Conservation (phyloP, 2,329 filamentous ascomycete species). For the Diaporthe amygdali region DNA sequence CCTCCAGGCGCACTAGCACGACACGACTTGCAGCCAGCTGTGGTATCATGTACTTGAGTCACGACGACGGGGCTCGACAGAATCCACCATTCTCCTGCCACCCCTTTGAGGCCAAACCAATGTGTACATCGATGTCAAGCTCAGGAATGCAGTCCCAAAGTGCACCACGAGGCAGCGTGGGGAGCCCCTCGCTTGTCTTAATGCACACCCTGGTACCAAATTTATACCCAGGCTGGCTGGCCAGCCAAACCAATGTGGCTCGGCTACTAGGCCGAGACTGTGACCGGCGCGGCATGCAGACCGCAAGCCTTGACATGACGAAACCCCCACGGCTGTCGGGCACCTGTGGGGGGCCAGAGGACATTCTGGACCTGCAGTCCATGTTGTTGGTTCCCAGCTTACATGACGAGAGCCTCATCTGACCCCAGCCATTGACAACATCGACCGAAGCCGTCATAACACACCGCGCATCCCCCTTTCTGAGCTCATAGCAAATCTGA, state of each 20-base stretch:
- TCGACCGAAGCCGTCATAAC: background rate
- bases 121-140: background rate
- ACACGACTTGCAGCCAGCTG: background rate
- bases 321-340: constrained; percentile 5
- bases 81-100: background rate
- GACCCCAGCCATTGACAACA: background rate
- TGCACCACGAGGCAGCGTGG: background rate
- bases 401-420: constrained; percentile 6
- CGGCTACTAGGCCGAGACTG: background rate
- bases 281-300: background rate
- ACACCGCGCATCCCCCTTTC: background rate
- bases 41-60: background rate
- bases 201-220: background rate
- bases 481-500: too few species aligned
- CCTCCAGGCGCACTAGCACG: background rate
- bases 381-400: background rate
- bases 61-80: background rate
- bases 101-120: background rate
- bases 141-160: background rate
- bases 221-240: background rate
- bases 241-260: background rate
- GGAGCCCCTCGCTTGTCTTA: background rate
- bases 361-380: background rate
- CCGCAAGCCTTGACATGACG: constrained; percentile 8
- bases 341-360: background rate